These are phyloP conservation scores for Neocallimastix lanati DNA, from an alignment of 192 early-diverging fungal species.

Conservation along the genomic window DNA sequence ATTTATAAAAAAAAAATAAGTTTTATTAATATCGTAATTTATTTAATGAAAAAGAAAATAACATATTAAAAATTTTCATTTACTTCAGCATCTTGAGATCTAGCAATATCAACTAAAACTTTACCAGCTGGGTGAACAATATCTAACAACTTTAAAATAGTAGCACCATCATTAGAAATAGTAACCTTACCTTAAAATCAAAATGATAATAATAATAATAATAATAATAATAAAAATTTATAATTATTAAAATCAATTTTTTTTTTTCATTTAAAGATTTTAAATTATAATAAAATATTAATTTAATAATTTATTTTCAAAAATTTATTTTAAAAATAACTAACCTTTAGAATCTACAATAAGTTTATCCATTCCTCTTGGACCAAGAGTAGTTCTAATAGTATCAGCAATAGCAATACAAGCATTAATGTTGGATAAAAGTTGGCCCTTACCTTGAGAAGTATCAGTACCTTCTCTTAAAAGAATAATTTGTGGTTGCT, in stretches of 20 bases:
- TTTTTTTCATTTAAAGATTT: too few species aligned
- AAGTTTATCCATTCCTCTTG: conserved; percentile 98
- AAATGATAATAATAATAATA: neutral
- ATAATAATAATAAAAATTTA: too few species aligned
- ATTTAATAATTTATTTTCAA: too few species aligned
- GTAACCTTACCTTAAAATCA: conserved; percentile 52
- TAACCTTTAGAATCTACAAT: conserved; percentile 76
- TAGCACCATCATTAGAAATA: conserved; percentile 98
- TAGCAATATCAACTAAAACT: conserved; percentile 92
- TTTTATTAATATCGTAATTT: too few species aligned
- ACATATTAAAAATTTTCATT: too few species aligned
- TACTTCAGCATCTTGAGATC: conserved; percentile 93
- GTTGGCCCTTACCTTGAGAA: conserved; percentile 92
- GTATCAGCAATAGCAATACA: conserved; percentile 87
- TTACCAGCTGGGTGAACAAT: conserved; percentile 97
- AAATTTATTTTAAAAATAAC: too few species aligned
- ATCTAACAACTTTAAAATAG: conserved; percentile 92
- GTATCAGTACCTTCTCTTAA: conserved; percentile 97
- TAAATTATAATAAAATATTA: too few species aligned
- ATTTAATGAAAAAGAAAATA: too few species aligned
- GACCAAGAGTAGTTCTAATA: conserved; percentile 88
- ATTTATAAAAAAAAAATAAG: too few species aligned
- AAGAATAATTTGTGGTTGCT: conserved; percentile 97
- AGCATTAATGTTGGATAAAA: conserved; percentile 94
- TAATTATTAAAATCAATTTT: too few species aligned